phyloP scores from a whole-genome alignment of 2,329 filamentous ascomycete genomes.

The Aulographum hederae region DNA sequence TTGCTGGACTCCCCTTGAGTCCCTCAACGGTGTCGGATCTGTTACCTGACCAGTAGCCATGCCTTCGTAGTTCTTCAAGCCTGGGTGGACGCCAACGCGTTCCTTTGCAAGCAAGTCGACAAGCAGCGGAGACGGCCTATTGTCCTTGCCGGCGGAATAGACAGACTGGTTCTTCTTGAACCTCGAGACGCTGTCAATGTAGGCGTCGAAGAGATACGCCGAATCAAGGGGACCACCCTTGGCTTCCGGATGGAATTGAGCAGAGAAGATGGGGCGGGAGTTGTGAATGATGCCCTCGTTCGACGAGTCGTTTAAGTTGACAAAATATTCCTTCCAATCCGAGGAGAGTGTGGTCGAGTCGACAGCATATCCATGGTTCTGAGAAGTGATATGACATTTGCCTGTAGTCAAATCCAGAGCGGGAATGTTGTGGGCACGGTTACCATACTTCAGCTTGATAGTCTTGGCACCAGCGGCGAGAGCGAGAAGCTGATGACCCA shows the following conservation, averaged over 20 bases:
- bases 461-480: constrained; percentile 76
- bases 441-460: constrained; percentile 97
- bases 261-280: constrained; percentile 90
- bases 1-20: constrained; percentile 1
- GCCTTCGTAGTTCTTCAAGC: constrained; percentile 12
- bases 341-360: constrained; percentile 63
- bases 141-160: constrained; percentile 57
- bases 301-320: constrained; percentile 92
- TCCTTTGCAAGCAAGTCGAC: constrained; percentile 87
- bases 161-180: constrained; percentile 72
- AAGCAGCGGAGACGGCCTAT: constrained; percentile 70
- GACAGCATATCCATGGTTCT: constrained; percentile 96
- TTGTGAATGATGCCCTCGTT: constrained; percentile 98
- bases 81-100: constrained; percentile 61
- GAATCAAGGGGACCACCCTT: constrained; percentile 95
- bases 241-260: constrained; percentile 96
- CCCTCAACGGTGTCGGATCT: no score
- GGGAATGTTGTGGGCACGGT: constrained; percentile 96
- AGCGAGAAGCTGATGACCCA: constrained; percentile 90
- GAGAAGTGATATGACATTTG: constrained; percentile 94
- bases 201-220: constrained; percentile 90
- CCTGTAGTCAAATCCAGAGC: constrained; percentile 87
- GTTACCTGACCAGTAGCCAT: constrained; percentile 5
- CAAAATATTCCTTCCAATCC: constrained; percentile 96
- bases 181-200: constrained; percentile 71